Percentiles rank a stretch among this genome's conserved stretches.
These are phyloP conservation scores for Trametes pubescens DNA, from an alignment of 1,284 basidiomycete genomes.

Conservation along the genomic window DNA sequence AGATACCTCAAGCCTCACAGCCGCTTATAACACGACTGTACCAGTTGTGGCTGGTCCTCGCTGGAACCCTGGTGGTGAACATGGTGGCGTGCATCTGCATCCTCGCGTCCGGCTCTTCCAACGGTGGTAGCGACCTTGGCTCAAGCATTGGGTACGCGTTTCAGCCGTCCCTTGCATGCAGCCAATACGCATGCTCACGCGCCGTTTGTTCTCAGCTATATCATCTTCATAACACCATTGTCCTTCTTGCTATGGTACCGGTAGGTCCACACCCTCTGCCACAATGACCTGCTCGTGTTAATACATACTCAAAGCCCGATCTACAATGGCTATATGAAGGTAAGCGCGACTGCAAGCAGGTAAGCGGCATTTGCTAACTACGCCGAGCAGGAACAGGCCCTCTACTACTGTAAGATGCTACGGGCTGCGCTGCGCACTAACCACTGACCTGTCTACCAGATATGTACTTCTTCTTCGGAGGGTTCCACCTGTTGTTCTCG, in stretches of 20 bases:
- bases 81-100: conserved; percentile 91
- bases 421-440: background rate
- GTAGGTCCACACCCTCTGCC: conserved; percentile 46
- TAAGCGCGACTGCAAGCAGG: conserved; percentile 44
- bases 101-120: conserved; percentile 76
- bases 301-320: conserved; percentile 69
- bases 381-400: conserved; percentile 73
- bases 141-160: conserved; percentile 76
- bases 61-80: conserved; percentile 86
- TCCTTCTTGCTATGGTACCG: conserved; percentile 95
- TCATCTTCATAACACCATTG: conserved; percentile 80
- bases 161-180: conserved; percentile 17
- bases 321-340: conserved; percentile 98
- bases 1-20: conserved; percentile 87
- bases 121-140: conserved; percentile 84
- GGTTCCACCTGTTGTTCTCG: conserved; percentile 92
- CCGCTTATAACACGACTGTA: conserved; percentile 87
- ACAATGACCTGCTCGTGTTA: conserved; percentile 9
- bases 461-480: conserved; percentile 94
- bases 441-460: conserved; percentile 55
- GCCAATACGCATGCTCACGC: background rate
- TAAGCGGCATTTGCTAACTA: conserved; percentile 7
- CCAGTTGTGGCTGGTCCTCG: conserved; percentile 86
- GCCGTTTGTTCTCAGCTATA: conserved; percentile 63
- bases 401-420: conserved; percentile 78